Base-by-base conservation (phyloP, 768 basidiomycete genomes). In the Mycena latifolia region DNA sequence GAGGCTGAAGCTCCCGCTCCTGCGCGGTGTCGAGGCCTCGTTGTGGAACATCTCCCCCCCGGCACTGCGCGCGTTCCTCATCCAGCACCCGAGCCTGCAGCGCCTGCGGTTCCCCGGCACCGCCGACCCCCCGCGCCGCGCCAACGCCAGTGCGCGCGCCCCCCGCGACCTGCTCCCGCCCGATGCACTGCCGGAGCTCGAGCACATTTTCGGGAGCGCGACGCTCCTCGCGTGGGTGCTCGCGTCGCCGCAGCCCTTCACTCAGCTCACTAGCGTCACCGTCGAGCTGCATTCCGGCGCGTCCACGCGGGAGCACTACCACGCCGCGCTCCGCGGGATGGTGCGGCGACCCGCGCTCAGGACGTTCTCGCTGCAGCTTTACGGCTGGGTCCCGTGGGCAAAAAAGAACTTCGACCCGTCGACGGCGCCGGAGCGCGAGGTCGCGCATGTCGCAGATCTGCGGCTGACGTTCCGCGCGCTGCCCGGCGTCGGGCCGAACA, bases 311-410 rank as follows among this genome's bases (percentile, higher is more conserved):
- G 22, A 22, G 3, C 31, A 39, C 50, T 58, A 59, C 43, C 12
- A 12, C 37, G 11, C 10, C 12, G 31, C 50, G 2, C 33, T 65
- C 12, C 41, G 15, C 14, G 43, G 56, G 6, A 28, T 59, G 25
- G 63, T 51, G 5, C 51, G n/a, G n/a, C 57, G 57, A 12, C 51
- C 63, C n/a, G 22, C 33, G 14, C 20, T 59, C 22, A 9, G 3
- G 14, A 33, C 33, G 1, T 33, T 65, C 24, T n/a, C 28, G 1
- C 52, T 65, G 39, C 39, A 53, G 5, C 12, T 59, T 17, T 15
- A 47, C 50, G 41, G 15, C 18, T 65, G 63, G 51, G 10, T 5
- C 2, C 63, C 63, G 20, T 65, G 63, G 63, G 22, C 35, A 9
- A n/a, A n/a, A 43, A 35, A 20, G 29, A 24, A 45, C 3, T 31